Evolutionary conservation across 2,329 filamentous ascomycete genomes (phyloP), one percentile per base, ranked within the genome.

Genomic region (Aspergillus aculeatus): DNA sequence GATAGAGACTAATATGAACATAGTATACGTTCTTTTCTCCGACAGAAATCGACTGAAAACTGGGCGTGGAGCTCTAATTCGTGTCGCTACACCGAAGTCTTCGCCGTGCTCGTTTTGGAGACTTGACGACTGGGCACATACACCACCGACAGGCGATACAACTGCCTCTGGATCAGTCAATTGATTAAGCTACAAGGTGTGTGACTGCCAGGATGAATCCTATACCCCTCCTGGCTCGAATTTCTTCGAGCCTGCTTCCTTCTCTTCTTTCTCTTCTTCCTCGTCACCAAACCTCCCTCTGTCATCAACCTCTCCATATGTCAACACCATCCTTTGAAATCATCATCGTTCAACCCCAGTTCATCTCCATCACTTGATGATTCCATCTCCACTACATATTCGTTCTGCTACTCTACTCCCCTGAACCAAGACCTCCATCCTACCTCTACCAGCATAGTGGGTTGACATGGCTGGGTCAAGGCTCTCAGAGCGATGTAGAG

Each of bases 381-480:
- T 4, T 3, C 14, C 14, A 7, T 19, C 6, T 19, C 5, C 38
- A 6, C 6, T 44, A 12, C 7, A 26, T 5, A 7, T 7, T 7
- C 16, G 24, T 47, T 32, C 23, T 53, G 38, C 14, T 16, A 44
- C 35, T 29, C 21, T 35, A 7, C 6, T 14, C 12, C 7, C 14
- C 29, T 21, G 32, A 23, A 11, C 23, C 21, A 10, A 14, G 4
- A n/a, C 26, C 35, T 44, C 26, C 19, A 26, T 53, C 9, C 32
- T 53, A 12, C 19, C 16, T 16, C 38, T 44, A n/a, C 6, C 38
- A 9, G 38, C 38, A 44, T 44, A 4, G 16, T 16, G 38, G 38
- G 16, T 19, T 55, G 21, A 50, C 21, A 62, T 62, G 57, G 49
- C n/a, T 47, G 44, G 44, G 16, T 52, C 21, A 9, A 48, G 32